Percentiles rank a stretch among this genome's conserved stretches.
These are phyloP conservation scores for Xylona heveae DNA, from an alignment of 495 filamentous ascomycete genomes.

Conservation along the genomic window DNA sequence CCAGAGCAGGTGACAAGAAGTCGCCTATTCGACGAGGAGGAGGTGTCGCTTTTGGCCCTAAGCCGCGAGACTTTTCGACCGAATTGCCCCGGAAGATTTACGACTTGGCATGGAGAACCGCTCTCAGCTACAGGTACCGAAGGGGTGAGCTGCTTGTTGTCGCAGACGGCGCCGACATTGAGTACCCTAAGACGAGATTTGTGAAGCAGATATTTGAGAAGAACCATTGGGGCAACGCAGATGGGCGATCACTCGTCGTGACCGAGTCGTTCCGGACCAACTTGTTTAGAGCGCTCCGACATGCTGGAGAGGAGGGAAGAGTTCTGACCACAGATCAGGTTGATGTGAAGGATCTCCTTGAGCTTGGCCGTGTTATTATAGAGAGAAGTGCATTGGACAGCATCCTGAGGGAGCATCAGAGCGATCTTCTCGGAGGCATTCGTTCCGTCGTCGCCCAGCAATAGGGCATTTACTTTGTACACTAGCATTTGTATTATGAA, in stretches of 20 bases:
- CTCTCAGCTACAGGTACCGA: conserved; percentile 73
- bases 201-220: conserved; percentile 38
- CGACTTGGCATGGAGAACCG: conserved; percentile 87
- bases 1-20: conserved; percentile 60
- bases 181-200: conserved; percentile 30
- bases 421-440: conserved; percentile 34
- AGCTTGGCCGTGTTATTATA: conserved; percentile 65
- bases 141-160: conserved; percentile 73
- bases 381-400: conserved; percentile 61
- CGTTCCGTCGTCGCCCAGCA: no score
- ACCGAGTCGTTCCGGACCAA: conserved; percentile 31
- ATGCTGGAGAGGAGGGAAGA: conserved; percentile 39
- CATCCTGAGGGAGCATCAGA: conserved; percentile 55
- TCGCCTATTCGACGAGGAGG: conserved; percentile 71
- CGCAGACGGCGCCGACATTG: conserved; percentile 46
- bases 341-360: conserved; percentile 83
- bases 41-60: conserved; percentile 69
- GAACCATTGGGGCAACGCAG: conserved; percentile 47
- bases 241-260: conserved; percentile 61
- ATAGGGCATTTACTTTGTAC: no score
- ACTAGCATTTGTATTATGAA: no score
- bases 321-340: conserved; percentile 50
- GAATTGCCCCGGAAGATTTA: conserved; percentile 76
- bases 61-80: conserved; percentile 73
- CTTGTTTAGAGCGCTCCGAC: conserved; percentile 34